Evolutionary conservation across 768 basidiomycete species (phyloP), one percentile per base, ranked within the genome.

Genomic region (Leccinum fibrillosum): DNA sequence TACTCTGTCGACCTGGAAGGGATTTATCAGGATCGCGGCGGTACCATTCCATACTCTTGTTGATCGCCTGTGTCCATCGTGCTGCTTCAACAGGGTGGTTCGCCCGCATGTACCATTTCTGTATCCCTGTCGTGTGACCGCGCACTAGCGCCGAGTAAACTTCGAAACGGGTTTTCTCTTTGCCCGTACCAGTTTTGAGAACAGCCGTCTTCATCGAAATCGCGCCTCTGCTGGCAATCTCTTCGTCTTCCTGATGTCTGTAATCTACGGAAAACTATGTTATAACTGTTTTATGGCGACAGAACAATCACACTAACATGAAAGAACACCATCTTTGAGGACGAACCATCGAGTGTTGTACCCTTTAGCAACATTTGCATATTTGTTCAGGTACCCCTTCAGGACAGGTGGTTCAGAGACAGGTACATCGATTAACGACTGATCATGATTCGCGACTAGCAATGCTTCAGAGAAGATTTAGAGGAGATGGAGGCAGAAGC

Each of bases 281-380:
- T 21, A 65, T 39, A 52, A 19, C 2, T 17, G 11, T 17, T 23
- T 12, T 42, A 32, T 51, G 1, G 7, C 2, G 13, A 44, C 2
- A 37, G 6, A 8, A 30, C 12, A 19, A 26, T 47, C 10, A 57
- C 35, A 81, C 89, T 25, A 68, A 91, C 92, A 94, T 17, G 90
- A 92, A n/a, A 95, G 71, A 25, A 90, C 78, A 0, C 93, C 94
- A 54, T 88, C 83, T 66, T 90, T 87, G 19, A 97, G 80, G 0
- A 96, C 92, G 67, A 98, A 96, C 93, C 94, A 97, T 1, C 94
- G 80, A 0, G 90, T 89, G 58, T 85, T 86, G 69, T 94, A 96
- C 0, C 95, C 94, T 64, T 85, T 87, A 0, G 92, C 92, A 39
- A 97, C 90, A 64, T 97, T 98, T 1, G 89, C 86, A 68, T 94